Evolutionary conservation across 495 filamentous ascomycete genomes (phyloP).

Genomic region (Aspergillus haitiensis): DNA sequence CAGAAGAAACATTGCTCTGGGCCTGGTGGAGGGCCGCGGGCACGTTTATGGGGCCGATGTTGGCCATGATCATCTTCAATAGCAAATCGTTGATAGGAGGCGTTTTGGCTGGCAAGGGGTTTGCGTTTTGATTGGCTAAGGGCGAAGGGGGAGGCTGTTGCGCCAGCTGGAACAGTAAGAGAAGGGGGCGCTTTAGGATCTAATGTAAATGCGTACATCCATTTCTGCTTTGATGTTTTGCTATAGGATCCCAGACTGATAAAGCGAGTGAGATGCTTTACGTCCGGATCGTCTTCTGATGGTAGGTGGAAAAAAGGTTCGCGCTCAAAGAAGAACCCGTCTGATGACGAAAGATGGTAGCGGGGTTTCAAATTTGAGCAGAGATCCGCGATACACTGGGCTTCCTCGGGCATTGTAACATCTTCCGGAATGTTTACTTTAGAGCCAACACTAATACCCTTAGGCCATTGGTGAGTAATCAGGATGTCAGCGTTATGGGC

Average conservation of each 20-base stretch:
- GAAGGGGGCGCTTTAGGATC: slow-evolving; percentile 60
- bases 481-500: slow-evolving; percentile 80
- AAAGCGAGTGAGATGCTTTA: slow-evolving; percentile 73
- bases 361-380: slow-evolving; percentile 74
- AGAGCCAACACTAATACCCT: slow-evolving; percentile 62
- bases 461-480: slow-evolving; percentile 83
- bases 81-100: slow-evolving; percentile 64
- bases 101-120: slow-evolving; percentile 47
- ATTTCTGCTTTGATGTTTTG: slow-evolving; percentile 74
- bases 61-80: slow-evolving; percentile 38
- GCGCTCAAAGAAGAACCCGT: slow-evolving; percentile 75
- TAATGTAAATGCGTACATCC: slow-evolving; percentile 85
- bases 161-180: slow-evolving; percentile 59
- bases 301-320: slow-evolving; percentile 85
- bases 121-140: slow-evolving; percentile 59
- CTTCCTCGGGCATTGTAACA: slow-evolving; percentile 41
- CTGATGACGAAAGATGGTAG: slow-evolving; percentile 80
- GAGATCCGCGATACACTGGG: slow-evolving; percentile 68
- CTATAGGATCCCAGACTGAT: slow-evolving; percentile 78
- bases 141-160: slow-evolving; percentile 69
- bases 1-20: slow-evolving; percentile 93
- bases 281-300: slow-evolving; percentile 50
- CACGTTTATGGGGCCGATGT: slow-evolving; percentile 53
- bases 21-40: slow-evolving; percentile 60
- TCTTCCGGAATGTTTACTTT: slow-evolving; percentile 52